Percentiles rank a stretch among this genome's conserved stretches.
Conservation (phyloP, 106 monocot genomes). For the Ottelia alismoides region DNA sequence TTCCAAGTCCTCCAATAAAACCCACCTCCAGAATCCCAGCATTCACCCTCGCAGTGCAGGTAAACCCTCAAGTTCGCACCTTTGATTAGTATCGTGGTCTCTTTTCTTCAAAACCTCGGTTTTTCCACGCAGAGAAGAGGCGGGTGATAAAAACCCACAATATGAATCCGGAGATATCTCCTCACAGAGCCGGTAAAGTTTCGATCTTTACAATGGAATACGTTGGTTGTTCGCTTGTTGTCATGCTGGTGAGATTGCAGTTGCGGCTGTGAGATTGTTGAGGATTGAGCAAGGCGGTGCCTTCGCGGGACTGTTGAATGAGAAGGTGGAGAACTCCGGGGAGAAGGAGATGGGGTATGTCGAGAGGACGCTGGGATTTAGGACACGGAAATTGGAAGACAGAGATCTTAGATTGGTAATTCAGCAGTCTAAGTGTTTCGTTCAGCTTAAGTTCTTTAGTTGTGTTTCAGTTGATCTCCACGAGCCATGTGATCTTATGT, state of each 20-base stretch:
- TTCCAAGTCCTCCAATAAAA: neutral
- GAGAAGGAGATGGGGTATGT: constrained; percentile 85
- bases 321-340: constrained; percentile 37
- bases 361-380: constrained; percentile 89
- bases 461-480: too few species aligned
- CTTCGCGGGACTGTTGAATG: constrained; percentile 77
- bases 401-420: constrained; percentile 89
- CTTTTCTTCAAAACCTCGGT: neutral
- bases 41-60: neutral
- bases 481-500: too few species aligned
- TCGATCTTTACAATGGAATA: neutral
- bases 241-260: too few species aligned
- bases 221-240: neutral
- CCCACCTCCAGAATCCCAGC: neutral
- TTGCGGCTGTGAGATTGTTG: constrained; percentile 80
- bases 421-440: too few species aligned
- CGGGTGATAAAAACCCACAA: constrained; percentile 19
- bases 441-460: too few species aligned
- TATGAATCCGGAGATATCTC: constrained; percentile 56
- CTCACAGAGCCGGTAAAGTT: constrained; percentile 73
- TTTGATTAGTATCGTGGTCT: neutral
- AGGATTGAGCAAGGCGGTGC: constrained; percentile 89
- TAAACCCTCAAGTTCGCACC: neutral
- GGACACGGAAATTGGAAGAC: constrained; percentile 56
- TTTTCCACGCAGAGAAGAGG: neutral